Evolutionary conservation across 352 stramenopile species (phyloP), one percentile per base, ranked within the genome.

Genomic region (Peronospora destructor): DNA sequence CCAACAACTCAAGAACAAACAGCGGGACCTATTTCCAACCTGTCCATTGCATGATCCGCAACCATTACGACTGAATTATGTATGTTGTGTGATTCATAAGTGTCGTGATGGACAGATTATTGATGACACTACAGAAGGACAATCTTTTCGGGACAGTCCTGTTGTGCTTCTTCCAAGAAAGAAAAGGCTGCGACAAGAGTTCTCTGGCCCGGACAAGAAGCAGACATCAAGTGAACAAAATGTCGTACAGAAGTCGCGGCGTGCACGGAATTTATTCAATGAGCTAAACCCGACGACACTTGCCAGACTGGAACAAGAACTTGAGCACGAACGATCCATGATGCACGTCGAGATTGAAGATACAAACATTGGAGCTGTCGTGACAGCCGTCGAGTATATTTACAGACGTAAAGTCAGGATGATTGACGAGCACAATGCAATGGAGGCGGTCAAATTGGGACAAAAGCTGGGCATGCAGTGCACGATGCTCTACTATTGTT

Each of bases 371-470:
- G 64, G 51, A 30, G 71, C 69, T 1, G 36, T 82, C 0, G 78
- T 76, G n/a, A 64, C 61, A 2, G 35, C 64, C 0, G 49, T 89
- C 10, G 77, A 89, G 51, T 89, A 78, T 39, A 49, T 84, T 17
- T 81, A 85, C 54, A 64, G 64, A 2, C 58, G 67, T 34, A 59
- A 68, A 12, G 56, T 72, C 13, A 55, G 62, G 7, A 55, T 77
- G 2, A 39, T 76, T 0, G 30, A 68, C 21, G 57, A 66, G 7
- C 36, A 14, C 14, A 71, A 62, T 25, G 73, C 71, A 0, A 49
- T 61, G 44, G 41, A 70, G 3, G 65, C 76, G 8, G 54, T 66
- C 17, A 64, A 59, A 12, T 59, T 89, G 3, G 78, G 64, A 14
- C 51, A 64, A 35, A 82, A 70, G 67, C 54, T 85, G 1, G 50